Conservation (phyloP, 768 basidiomycete genomes). For the Plicaturopsis crispa region DNA sequence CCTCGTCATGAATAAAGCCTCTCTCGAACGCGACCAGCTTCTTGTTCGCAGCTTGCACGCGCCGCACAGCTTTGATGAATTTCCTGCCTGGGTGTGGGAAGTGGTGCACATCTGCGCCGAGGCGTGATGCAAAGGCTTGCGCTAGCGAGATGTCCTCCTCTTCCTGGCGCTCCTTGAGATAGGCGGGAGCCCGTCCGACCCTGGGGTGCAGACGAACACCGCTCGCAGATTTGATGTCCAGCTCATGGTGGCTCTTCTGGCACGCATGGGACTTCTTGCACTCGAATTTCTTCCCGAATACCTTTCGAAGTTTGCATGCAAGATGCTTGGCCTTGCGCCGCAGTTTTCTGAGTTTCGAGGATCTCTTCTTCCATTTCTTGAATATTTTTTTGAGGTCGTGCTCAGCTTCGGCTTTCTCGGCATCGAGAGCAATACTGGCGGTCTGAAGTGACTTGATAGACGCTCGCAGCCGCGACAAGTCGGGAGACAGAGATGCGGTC, state of each 20-base stretch:
- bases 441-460: constrained; percentile 39
- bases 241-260: no score
- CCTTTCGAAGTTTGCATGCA: constrained; percentile 28
- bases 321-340: constrained; percentile 18
- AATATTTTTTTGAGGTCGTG: constrained; percentile 40
- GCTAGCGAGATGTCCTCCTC: background rate
- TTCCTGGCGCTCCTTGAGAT: constrained; percentile 17
- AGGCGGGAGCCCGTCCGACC: constrained; percentile 18
- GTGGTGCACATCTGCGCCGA: constrained; percentile 9
- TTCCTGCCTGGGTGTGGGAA: constrained; percentile 28
- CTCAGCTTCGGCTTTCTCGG: constrained; percentile 51
- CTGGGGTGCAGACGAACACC: constrained; percentile 7
- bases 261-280: no score
- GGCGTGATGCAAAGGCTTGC: constrained; percentile 6
- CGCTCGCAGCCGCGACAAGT: constrained; percentile 35
- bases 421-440: constrained; percentile 49
- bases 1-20: constrained; percentile 73
- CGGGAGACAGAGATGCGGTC: constrained; percentile 18
- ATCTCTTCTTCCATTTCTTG: constrained; percentile 24
- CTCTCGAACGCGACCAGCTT: constrained; percentile 68
- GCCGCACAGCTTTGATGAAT: constrained; percentile 50
- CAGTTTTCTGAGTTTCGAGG: constrained; percentile 10
- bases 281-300: constrained; percentile 21
- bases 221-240: background rate
- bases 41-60: constrained; percentile 52